These are phyloP conservation scores for Epichloe amarillans DNA, from an alignment of 2,329 filamentous ascomycete genomes.

Conservation along the genomic window DNA sequence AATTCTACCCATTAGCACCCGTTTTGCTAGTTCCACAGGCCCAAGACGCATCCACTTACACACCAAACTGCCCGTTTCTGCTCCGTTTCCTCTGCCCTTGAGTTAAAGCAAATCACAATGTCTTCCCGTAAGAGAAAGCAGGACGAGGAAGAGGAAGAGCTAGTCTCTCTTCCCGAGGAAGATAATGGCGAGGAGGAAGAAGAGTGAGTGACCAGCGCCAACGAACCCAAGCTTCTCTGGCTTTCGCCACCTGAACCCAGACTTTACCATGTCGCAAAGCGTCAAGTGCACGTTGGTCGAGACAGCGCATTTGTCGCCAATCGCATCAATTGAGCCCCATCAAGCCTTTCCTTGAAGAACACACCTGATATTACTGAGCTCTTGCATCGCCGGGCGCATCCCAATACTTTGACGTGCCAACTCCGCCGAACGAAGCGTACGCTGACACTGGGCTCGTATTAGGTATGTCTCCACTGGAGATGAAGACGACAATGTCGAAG, in stretches of 20 bases:
- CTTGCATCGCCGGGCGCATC: not conserved
- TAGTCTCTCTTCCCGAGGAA: slow-evolving; percentile 39
- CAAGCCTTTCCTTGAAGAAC: no score
- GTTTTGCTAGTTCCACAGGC: not conserved
- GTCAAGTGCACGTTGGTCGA: not conserved
- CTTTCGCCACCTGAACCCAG: not conserved
- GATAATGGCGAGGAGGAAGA: slow-evolving; percentile 39
- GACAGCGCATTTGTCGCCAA: not conserved
- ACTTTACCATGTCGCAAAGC: not conserved
- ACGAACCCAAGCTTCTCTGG: not conserved
- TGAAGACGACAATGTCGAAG: slow-evolving; percentile 27
- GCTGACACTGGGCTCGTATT: not conserved
- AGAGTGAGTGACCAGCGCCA: slow-evolving; percentile 30
- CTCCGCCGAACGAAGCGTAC: not conserved
- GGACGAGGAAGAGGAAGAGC: slow-evolving; percentile 45
- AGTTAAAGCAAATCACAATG: slow-evolving; percentile 21
- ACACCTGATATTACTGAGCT: not conserved
- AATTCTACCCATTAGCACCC: slow-evolving; percentile 1
- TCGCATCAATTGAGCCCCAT: no score
- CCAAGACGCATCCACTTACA: slow-evolving; percentile 5
- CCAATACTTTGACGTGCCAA: not conserved
- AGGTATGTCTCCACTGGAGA: slow-evolving; percentile 26
- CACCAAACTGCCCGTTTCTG: not conserved
- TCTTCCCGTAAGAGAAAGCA: slow-evolving; percentile 41
- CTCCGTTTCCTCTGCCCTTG: not conserved